These are phyloP conservation scores for Byssoonygena ceratinophila DNA, from an alignment of 2,329 filamentous ascomycete species.

Conservation along the genomic window DNA sequence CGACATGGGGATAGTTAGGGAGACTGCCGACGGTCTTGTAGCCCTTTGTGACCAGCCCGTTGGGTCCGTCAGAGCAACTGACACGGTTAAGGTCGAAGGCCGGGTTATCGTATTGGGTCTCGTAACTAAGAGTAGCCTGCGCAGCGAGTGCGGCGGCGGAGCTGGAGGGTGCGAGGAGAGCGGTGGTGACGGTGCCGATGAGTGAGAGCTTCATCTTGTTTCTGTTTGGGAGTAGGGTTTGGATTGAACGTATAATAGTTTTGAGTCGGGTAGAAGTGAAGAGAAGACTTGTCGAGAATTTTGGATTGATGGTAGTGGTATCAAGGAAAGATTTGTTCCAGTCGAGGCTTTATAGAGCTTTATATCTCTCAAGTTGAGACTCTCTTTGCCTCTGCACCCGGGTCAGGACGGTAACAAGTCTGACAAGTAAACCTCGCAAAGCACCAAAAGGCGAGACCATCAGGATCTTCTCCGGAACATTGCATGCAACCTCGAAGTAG, in stretches of 20 bases:
- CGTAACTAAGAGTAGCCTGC: slow-evolving; percentile 53
- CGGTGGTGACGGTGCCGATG: slow-evolving; percentile 17
- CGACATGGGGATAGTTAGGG: slow-evolving; percentile 41
- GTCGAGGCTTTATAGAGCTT: not conserved
- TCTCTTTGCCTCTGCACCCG: not conserved
- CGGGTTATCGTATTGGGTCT: slow-evolving; percentile 57
- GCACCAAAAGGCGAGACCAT: not conserved
- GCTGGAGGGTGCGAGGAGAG: slow-evolving; percentile 19
- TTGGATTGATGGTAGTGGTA: not conserved
- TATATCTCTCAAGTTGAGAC: not conserved
- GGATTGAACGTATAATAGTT: not conserved
- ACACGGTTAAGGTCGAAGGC: slow-evolving; percentile 47
- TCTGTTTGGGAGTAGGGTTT: not conserved
- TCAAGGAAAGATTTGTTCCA: not conserved
- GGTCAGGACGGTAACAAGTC: not conserved
- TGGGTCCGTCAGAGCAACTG: slow-evolving; percentile 30
- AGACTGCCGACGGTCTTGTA: slow-evolving; percentile 36
- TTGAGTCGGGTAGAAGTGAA: not conserved
- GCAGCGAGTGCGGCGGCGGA: slow-evolving; percentile 16
- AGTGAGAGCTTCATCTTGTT: slow-evolving; percentile 19
- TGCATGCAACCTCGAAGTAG: not conserved
- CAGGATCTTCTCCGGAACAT: not conserved
- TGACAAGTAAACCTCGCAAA: not conserved
- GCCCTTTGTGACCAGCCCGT: slow-evolving; percentile 27
- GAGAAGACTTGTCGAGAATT: not conserved